Evolutionary conservation across 1,284 basidiomycete genomes (phyloP).

Genomic region (Amylostereum areolatum): DNA sequence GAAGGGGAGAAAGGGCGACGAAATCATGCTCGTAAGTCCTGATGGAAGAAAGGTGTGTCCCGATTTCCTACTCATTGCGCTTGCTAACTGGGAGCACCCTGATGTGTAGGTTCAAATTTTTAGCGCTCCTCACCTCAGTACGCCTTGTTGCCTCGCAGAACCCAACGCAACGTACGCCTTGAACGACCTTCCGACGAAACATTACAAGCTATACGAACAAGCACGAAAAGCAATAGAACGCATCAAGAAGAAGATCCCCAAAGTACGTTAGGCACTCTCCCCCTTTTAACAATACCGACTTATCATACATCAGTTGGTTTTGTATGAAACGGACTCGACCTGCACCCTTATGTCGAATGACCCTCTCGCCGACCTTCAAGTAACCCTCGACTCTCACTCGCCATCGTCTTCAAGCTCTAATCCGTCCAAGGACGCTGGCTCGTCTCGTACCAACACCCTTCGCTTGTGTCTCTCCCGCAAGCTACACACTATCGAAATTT

Average conservation of each 20-base stretch:
- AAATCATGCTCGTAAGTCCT: constrained; percentile 39
- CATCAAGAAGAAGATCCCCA: constrained; percentile 46
- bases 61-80: neutral
- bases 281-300: neutral
- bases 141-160: constrained; percentile 41
- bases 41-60: constrained; percentile 28
- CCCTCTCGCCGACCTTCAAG: constrained; percentile 45
- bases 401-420: neutral
- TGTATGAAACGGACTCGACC: constrained; percentile 33
- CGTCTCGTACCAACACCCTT: constrained; percentile 16
- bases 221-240: constrained; percentile 37
- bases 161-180: constrained; percentile 30
- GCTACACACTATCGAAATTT: constrained; percentile 34
- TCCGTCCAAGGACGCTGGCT: constrained; percentile 1
- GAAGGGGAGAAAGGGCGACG: constrained; percentile 36
- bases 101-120: constrained; percentile 35
- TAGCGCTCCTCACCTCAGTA: constrained; percentile 42
- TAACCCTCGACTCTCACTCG: constrained; percentile 24
- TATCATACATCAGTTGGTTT: constrained; percentile 30
- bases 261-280: constrained; percentile 25
- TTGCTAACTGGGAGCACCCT: neutral
- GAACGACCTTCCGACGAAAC: constrained; percentile 30
- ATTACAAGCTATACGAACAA: constrained; percentile 42
- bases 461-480: constrained; percentile 39
- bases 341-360: constrained; percentile 51